A percentile compares a stretch with the other conserved stretches of the same genome.
Evolutionary conservation across 2,329 filamentous ascomycete species (phyloP).

Genomic region (Fusarium musae): DNA sequence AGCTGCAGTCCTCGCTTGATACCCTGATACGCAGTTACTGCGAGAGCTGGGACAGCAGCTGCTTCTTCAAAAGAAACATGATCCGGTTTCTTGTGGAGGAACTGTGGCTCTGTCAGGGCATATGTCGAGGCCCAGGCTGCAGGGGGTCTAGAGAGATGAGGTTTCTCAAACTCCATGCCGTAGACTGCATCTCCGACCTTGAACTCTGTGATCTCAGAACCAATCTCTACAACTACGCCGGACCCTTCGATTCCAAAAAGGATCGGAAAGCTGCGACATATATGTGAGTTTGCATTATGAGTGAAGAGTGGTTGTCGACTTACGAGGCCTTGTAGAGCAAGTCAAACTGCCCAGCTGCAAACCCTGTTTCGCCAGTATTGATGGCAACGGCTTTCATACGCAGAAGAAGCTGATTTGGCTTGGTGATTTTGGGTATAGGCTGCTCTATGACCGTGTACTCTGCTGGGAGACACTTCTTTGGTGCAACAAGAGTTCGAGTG

Average conservation of each 20-base stretch:
- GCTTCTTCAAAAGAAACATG: slow-evolving; percentile 50
- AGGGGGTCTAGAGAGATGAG: slow-evolving; percentile 44
- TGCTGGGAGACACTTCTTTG: slow-evolving; percentile 52
- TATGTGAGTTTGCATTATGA: not conserved
- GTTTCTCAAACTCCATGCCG: slow-evolving; percentile 52
- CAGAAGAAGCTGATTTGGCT: slow-evolving; percentile 57
- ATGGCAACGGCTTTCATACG: slow-evolving; percentile 52
- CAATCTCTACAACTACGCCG: slow-evolving; percentile 49
- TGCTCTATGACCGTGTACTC: slow-evolving; percentile 54
- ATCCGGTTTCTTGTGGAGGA: slow-evolving; percentile 50
- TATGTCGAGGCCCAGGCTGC: slow-evolving; percentile 56
- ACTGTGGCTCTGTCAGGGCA: slow-evolving; percentile 48
- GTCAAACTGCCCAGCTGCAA: slow-evolving; percentile 42
- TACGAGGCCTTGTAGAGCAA: slow-evolving; percentile 46
- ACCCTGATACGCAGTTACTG: slow-evolving; percentile 57
- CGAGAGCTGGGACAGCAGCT: slow-evolving; percentile 50
- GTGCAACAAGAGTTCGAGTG: slow-evolving; percentile 58
- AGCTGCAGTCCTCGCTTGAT: slow-evolving; percentile 54
- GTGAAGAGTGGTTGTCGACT: not conserved
- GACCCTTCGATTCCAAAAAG: slow-evolving; percentile 47
- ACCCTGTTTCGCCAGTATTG: slow-evolving; percentile 50
- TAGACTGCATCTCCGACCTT: slow-evolving; percentile 54
- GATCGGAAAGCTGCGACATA: slow-evolving; percentile 30
- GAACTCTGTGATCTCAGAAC: slow-evolving; percentile 42
- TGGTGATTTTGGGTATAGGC: slow-evolving; percentile 57